Conservation (phyloP, 1,284 basidiomycete genomes). For the Pulchroboletus neoregius region DNA sequence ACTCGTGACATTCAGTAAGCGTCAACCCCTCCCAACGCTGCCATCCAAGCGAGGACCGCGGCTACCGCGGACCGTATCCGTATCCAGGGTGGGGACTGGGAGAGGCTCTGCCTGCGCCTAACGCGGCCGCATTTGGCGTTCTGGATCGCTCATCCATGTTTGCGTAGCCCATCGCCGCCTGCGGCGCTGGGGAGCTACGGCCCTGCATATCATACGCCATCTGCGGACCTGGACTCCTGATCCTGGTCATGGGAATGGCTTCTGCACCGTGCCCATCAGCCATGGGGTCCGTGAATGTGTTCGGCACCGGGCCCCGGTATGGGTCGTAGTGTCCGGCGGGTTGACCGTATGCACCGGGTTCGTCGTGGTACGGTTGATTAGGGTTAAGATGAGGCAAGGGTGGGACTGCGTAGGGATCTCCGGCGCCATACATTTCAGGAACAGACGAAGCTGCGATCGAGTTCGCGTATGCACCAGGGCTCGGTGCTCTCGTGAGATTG, state of each 20-base stretch:
- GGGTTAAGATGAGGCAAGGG: constrained; percentile 81
- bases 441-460: constrained; percentile 49
- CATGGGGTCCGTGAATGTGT: constrained; percentile 49
- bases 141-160: constrained; percentile 30
- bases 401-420: constrained; percentile 76
- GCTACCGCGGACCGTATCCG: constrained; percentile 32
- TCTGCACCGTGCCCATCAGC: constrained; percentile 41
- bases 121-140: constrained; percentile 31
- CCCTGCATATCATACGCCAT: constrained; percentile 34
- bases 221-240: constrained; percentile 44
- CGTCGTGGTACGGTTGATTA: constrained; percentile 69
- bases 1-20: constrained; percentile 10
- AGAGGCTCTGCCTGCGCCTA: constrained; percentile 38
- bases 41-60: neutral
- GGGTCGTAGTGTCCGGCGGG: constrained; percentile 65
- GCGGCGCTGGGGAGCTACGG: constrained; percentile 36
- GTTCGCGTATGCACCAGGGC: constrained; percentile 38
- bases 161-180: constrained; percentile 34
- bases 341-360: constrained; percentile 44
- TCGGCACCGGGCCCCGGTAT: constrained; percentile 68
- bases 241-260: constrained; percentile 67
- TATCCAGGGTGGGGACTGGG: constrained; percentile 50
- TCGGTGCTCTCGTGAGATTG: constrained; percentile 51
- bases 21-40: too few species aligned
- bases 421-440: constrained; percentile 41